Evolutionary conservation across 495 filamentous ascomycete species (phyloP).

Genomic region (Cladorrhinum samala): DNA sequence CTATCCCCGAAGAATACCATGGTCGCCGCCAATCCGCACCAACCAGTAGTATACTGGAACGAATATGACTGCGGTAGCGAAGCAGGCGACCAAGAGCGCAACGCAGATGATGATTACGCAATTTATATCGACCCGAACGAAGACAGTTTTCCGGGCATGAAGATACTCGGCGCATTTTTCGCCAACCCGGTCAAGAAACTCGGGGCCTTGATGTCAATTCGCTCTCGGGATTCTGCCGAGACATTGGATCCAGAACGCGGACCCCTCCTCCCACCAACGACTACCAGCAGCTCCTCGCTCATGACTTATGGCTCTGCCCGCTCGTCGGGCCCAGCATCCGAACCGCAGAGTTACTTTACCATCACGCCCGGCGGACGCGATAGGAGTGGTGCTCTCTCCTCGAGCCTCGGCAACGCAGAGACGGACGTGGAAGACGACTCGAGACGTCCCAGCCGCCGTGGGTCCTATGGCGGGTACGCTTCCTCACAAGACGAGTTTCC

Average conservation of each 20-base stretch:
- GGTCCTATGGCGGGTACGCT: constrained; percentile 23
- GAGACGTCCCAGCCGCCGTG: constrained; percentile 17
- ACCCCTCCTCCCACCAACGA: constrained; percentile 25
- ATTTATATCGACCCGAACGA: constrained; percentile 53
- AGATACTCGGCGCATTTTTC: constrained; percentile 36
- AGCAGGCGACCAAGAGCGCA: constrained; percentile 35
- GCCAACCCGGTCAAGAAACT: constrained; percentile 39
- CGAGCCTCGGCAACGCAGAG: constrained; percentile 9
- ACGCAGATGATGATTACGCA: constrained; percentile 40
- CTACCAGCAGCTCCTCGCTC: not conserved
- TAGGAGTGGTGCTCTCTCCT: not conserved
- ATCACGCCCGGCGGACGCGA: constrained; percentile 2
- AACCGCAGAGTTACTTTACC: constrained; percentile 18
- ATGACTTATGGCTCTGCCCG: constrained; percentile 12
- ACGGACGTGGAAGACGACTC: constrained; percentile 27
- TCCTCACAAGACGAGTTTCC: constrained; percentile 32
- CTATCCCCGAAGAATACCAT: constrained; percentile 12
- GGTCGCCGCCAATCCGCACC: constrained; percentile 12
- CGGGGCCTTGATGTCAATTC: constrained; percentile 34
- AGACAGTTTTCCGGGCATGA: constrained; percentile 44
- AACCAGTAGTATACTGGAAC: constrained; percentile 50
- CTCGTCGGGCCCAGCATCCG: not conserved
- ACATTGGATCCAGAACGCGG: constrained; percentile 19
- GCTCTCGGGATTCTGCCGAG: not conserved
- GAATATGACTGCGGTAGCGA: constrained; percentile 62